Evolutionary conservation across 2,329 filamentous ascomycete genomes (phyloP), one percentile per base, ranked within the genome.

Genomic region (Fusarium sp.): DNA sequence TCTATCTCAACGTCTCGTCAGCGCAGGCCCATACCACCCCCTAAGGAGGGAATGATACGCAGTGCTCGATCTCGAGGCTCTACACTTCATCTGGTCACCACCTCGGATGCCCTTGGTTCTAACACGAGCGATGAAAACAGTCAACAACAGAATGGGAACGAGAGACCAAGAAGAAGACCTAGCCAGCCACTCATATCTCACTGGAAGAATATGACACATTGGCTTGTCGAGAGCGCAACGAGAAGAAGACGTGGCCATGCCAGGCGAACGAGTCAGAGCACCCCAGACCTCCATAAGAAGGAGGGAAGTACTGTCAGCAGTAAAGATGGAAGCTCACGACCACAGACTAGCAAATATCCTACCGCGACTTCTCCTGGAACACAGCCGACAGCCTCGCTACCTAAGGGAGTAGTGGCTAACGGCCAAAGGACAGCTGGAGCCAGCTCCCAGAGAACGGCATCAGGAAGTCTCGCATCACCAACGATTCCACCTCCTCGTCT

Each of bases 81-180:
- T 72, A 96, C 94, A 69, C 86, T 98, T 32, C 94, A 97, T 77
- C 88, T 97, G 7, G 94, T 97, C 42, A 92, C 92, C 12, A 90
- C 89, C 0, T 84, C 85, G 9, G 87, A 88, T 20, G 83, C 83
- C 2, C 70, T 88, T 18, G 80, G 79, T 22, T 70, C 79, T n/a
- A 79, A 78, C 57, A 70, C 72, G 29, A 73, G 55, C 34, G 71
- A 63, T 40, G 72, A 81, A 66, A 65, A 75, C 27, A 74, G 78
- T 59, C 74, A 77, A 57, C 74, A 77, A 57, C 73, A 79, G 58
- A 73, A 65, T 25, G 78, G 59, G 12, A 70, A 77, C 10, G 83
- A 83, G 55, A 89, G 88, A 72, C 79, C 86, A 24, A 84, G 84
- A 66, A 87, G 87, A 75, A 87, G 86, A 75, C 86, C 87, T 6